These are phyloP conservation scores for Gigaspora rosea DNA, from an alignment of 192 early-diverging fungal genomes.

Conservation along the genomic window DNA sequence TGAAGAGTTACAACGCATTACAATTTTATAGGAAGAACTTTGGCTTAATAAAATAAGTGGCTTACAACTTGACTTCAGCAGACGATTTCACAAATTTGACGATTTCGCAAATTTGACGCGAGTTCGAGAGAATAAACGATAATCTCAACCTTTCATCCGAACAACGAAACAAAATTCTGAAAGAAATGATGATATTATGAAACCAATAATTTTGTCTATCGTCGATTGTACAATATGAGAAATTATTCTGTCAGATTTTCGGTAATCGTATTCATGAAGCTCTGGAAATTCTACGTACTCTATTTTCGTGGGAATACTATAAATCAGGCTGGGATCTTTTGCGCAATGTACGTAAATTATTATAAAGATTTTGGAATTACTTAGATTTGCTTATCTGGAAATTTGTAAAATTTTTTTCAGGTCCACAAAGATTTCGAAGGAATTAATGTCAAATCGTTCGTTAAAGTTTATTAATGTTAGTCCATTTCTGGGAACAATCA, in stretches of 20 bases:
- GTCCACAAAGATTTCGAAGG: conserved; percentile 59
- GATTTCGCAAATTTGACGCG: no score
- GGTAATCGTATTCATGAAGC: conserved; percentile 57
- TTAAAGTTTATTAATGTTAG: conserved; percentile 59
- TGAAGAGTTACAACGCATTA: conserved; percentile 64
- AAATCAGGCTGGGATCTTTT: conserved; percentile 61
- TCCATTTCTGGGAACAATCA: conserved; percentile 55
- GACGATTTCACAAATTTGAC: conserved; percentile 53
- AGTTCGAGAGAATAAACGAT: conserved; percentile 53
- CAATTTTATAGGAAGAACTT: conserved; percentile 81
- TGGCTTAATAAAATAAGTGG: conserved; percentile 70
- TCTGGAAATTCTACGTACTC: conserved; percentile 49
- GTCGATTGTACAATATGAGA: conserved; percentile 65
- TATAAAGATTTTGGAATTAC: not conserved
- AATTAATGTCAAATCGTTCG: conserved; percentile 55
- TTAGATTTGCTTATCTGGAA: not conserved
- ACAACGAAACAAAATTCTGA: conserved; percentile 49
- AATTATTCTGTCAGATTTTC: conserved; percentile 63
- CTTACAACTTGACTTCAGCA: conserved; percentile 57
- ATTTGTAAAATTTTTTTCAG: conserved; percentile 37
- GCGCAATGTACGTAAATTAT: conserved; percentile 49
- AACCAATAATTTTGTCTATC: conserved; percentile 57
- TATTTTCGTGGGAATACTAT: conserved; percentile 40
- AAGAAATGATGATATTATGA: conserved; percentile 53
- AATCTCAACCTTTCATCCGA: conserved; percentile 40